These are phyloP conservation scores for Rehmannia glutinosa DNA, from an alignment of 257 asterid genomes.

Conservation along the genomic window DNA sequence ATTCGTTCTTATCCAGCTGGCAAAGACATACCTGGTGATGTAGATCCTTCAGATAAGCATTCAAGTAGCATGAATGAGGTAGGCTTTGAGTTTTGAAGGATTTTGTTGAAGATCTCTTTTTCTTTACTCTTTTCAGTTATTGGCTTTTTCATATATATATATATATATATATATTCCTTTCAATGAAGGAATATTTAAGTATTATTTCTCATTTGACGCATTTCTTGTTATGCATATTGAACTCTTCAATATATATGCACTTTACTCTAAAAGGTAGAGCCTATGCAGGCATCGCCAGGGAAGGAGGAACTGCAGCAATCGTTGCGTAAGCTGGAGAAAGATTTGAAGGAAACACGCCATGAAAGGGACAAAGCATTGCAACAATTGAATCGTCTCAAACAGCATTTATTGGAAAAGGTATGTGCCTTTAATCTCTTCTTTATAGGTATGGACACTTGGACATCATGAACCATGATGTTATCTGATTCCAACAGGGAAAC, in stretches of 20 bases:
- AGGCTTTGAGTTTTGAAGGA: slow-evolving; percentile 1
- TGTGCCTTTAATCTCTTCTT: slow-evolving; percentile 9
- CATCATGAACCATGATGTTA: slow-evolving; percentile 16
- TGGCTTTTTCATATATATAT: slow-evolving; percentile 8
- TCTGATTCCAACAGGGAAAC: neutral
- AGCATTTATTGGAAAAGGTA: slow-evolving; percentile 95
- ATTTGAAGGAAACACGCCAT: slow-evolving; percentile 55
- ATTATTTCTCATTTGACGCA: neutral
- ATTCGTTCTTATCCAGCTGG: slow-evolving; percentile 35
- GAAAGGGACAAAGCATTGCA: slow-evolving; percentile 81
- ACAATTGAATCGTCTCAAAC: slow-evolving; percentile 88
- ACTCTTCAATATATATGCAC: slow-evolving; percentile 14
- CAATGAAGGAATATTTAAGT: slow-evolving; percentile 1
- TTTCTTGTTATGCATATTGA: slow-evolving; percentile 4
- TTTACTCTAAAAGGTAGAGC: slow-evolving; percentile 25
- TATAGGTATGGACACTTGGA: slow-evolving; percentile 13
- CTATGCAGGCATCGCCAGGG: slow-evolving; percentile 45
- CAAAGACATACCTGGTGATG: slow-evolving; percentile 28
- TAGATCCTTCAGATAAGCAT: slow-evolving; percentile 24
- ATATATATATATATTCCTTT: neutral
- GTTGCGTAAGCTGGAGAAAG: slow-evolving; percentile 71
- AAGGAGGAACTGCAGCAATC: slow-evolving; percentile 65
- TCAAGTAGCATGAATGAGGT: slow-evolving; percentile 49
- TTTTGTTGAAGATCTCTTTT: slow-evolving; percentile 3
- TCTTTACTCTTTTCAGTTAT: neutral